Percentiles rank a stretch among this genome's conserved stretches.
phyloP scores from a whole-genome alignment of 352 stramenopile genomes.

The Phytopythium sindhum region DNA sequence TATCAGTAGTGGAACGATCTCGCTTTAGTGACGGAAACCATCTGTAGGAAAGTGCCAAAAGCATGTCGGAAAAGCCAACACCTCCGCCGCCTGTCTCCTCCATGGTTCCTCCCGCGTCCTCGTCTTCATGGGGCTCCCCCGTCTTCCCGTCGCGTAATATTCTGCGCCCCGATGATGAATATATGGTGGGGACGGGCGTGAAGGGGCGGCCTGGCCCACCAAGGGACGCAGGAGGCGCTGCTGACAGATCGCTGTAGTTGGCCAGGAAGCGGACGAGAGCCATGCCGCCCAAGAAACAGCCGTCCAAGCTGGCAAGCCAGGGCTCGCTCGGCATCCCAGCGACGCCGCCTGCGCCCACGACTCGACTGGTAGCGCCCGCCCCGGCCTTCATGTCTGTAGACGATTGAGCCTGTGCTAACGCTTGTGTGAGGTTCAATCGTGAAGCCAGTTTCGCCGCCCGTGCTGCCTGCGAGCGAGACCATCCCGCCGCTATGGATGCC shows the following conservation, averaged over 20 bases:
- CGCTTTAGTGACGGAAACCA: neutral
- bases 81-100: neutral
- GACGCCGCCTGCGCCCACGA: neutral
- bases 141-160: neutral
- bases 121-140: neutral
- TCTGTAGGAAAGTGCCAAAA: neutral
- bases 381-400: no score
- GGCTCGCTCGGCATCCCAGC: conserved; percentile 14
- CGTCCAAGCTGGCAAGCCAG: conserved; percentile 32
- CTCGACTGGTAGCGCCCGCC: conserved; percentile 2
- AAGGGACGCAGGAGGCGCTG: neutral
- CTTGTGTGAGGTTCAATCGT: neutral
- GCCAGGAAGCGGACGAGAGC: neutral
- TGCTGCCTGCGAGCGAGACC: conserved; percentile 23
- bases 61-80: neutral
- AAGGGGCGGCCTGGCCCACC: neutral
- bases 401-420: neutral
- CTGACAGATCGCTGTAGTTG: neutral
- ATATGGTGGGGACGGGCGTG: neutral
- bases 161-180: neutral
- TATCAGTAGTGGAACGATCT: neutral
- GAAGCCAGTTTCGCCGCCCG: conserved; percentile 19
- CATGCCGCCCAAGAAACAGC: conserved; percentile 43
- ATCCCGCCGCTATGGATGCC: conserved; percentile 45
- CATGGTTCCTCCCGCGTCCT: neutral